Evolutionary conservation across 805 yeast genomes (phyloP), one percentile per base, ranked within the genome.

Genomic region (Nakazawaea peltata): DNA sequence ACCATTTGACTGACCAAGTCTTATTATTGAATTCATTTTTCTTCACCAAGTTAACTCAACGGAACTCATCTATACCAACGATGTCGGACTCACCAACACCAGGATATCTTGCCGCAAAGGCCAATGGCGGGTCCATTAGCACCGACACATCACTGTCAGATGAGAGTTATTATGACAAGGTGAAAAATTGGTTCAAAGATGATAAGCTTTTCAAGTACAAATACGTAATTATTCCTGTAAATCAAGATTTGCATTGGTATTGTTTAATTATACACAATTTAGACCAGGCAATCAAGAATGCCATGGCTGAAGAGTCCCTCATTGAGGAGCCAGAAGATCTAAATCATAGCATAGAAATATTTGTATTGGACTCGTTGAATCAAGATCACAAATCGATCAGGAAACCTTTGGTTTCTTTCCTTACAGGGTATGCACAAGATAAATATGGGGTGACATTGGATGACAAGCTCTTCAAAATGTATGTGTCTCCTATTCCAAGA

Each of bases 161-260:
- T 32, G 47, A 30, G 2, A 45, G 62, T 37, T 71, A 71, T 45
- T 86, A 81, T 53, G 61, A 59, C 1, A 78, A 77, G 45, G 80
- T 85, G 12, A 73, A 71, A 44, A 67, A 80, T 31, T 92, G 97
- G 97, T 72, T 92, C 9, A 63, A 69, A 29, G 80, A 80, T 44
- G 81, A 85, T 42, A 40, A 36, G 2, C 53, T 79, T 2, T 67
- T 76, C 54, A 63, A 61, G 14, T 78, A 68, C 48, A 69, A 73
- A 30, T 74, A 68, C 47, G 61, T 86, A 2, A 67, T 88, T 2
- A 65, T 90, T 9, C 98, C 98, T 1, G 77, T 92, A 7, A 84
- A 85, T 54, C 83, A 79, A 42, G 69, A 69, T 27, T 63, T 72
- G 26, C 98, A 92, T 58, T 92, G 98, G 98, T 84, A 77, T 50